Conservation (phyloP, 1,139 yeast genomes). For the Debaryomycetaceae sp. region DNA sequence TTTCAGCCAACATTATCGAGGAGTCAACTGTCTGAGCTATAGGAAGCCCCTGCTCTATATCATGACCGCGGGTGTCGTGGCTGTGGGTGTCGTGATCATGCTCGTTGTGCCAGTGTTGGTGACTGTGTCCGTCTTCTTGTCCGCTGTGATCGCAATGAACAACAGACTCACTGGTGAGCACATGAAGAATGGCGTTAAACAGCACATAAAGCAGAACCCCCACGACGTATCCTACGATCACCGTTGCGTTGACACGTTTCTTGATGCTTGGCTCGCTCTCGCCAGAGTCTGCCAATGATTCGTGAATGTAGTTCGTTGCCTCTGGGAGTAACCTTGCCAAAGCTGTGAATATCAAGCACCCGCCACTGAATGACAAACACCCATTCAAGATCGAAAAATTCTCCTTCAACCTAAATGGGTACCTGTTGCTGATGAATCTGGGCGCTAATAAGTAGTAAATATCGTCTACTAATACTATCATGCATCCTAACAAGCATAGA, state of each 20-base stretch:
- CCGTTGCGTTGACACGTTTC: constrained; percentile 23
- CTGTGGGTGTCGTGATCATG: constrained; percentile 8
- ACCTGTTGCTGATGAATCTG: constrained; percentile 30
- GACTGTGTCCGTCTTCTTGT: constrained; percentile 14
- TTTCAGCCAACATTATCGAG: neutral
- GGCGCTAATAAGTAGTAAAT: constrained; percentile 42
- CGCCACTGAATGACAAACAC: constrained; percentile 70
- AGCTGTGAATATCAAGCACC: constrained; percentile 74
- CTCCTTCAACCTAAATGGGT: constrained; percentile 54
- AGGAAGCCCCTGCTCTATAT: neutral
- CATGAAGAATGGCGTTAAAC: constrained; percentile 65
- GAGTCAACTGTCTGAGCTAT: neutral
- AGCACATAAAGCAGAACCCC: constrained; percentile 62
- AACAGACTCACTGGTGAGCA: constrained; percentile 73
- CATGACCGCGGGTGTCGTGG: neutral
- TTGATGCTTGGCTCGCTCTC: constrained; percentile 5
- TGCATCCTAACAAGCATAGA: constrained; percentile 59
- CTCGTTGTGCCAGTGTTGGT: constrained; percentile 2
- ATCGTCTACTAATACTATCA: constrained; percentile 50
- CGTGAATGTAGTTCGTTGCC: constrained; percentile 36
- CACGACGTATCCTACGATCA: constrained; percentile 48
- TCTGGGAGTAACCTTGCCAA: constrained; percentile 72
- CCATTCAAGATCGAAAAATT: constrained; percentile 61
- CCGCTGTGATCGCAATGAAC: constrained; percentile 77
- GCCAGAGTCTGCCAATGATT: constrained; percentile 5